Evolutionary conservation across 768 basidiomycete species (phyloP).

Genomic region (Termitomyces bulborhizus): DNA sequence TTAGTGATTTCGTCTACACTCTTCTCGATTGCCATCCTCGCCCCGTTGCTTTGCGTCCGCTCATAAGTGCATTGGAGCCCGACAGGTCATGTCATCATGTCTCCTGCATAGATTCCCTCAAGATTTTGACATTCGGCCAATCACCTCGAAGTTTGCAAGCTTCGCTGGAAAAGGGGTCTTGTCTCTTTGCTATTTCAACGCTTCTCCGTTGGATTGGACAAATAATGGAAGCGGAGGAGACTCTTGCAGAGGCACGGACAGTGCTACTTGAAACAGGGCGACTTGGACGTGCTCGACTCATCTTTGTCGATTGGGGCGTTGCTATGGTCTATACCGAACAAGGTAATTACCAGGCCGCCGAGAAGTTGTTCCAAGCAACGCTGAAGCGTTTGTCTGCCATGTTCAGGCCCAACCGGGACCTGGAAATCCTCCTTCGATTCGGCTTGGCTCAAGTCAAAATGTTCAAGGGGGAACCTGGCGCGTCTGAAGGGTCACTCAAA

Average conservation of each 20-base stretch:
- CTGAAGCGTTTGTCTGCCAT: neutral
- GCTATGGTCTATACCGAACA: neutral
- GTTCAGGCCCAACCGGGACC: neutral
- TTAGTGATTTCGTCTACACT: neutral
- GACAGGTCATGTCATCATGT: neutral
- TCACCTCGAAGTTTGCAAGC: neutral
- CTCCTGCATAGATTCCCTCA: neutral
- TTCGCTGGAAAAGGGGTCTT: neutral
- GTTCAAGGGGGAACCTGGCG: neutral
- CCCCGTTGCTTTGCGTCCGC: neutral
- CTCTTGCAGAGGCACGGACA: neutral
- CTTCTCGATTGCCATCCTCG: constrained; percentile 3
- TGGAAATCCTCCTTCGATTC: neutral
- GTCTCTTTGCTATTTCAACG: neutral
- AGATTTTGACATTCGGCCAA: neutral
- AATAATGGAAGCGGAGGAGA: neutral
- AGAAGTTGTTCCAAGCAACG: neutral
- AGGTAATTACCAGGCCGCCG: constrained; percentile 1
- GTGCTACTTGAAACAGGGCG: neutral
- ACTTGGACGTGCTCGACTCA: neutral
- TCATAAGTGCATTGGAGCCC: neutral
- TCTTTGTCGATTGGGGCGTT: neutral
- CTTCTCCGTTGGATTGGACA: constrained; percentile 1
- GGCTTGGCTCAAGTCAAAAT: neutral
- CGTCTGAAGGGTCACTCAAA: neutral